A percentile compares a stretch with the other conserved stretches of the same genome.
Conservation (phyloP, 768 basidiomycete genomes). For the Boletus vermiculosoides region DNA sequence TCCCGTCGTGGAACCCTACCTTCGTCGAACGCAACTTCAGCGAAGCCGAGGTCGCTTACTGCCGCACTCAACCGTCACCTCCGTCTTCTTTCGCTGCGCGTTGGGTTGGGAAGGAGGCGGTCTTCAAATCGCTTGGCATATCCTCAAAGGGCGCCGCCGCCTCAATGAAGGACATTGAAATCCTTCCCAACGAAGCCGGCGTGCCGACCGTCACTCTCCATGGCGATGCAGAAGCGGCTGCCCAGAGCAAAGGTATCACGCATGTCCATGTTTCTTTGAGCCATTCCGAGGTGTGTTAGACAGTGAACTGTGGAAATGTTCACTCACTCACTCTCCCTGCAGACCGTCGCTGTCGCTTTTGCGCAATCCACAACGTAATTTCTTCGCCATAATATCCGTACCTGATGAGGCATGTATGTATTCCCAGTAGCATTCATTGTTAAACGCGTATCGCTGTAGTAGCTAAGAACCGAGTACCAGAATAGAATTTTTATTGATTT, state of each 20-base stretch:
- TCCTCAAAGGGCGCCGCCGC: slow-evolving; percentile 90
- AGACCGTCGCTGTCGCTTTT: slow-evolving; percentile 87
- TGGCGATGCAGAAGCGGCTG: slow-evolving; percentile 76
- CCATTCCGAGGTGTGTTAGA: slow-evolving; percentile 79
- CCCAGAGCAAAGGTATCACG: slow-evolving; percentile 67
- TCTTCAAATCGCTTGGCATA: slow-evolving; percentile 93
- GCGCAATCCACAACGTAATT: slow-evolving; percentile 60
- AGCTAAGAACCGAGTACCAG: slow-evolving; percentile 2
- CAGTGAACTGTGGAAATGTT: slow-evolving; percentile 1
- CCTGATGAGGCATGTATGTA: slow-evolving; percentile 4
- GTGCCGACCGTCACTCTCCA: slow-evolving; percentile 75
- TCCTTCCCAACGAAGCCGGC: slow-evolving; percentile 76
- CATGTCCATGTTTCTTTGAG: slow-evolving; percentile 82
- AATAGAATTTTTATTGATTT: slow-evolving; percentile 14
- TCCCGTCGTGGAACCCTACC: slow-evolving; percentile 84
- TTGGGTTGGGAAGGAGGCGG: slow-evolving; percentile 97
- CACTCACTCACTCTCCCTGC: slow-evolving; percentile 12
- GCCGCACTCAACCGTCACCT: slow-evolving; percentile 80
- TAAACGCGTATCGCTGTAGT: not conserved
- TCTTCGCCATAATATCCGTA: not conserved
- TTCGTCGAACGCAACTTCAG: slow-evolving; percentile 96
- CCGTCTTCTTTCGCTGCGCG: slow-evolving; percentile 92
- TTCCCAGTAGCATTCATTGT: not conserved
- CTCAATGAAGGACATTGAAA: slow-evolving; percentile 97
- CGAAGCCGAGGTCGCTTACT: slow-evolving; percentile 82